A percentile compares a stretch with the other conserved stretches of the same genome.
These are phyloP conservation scores for Artemisia argyi DNA, from an alignment of 129 eudicot species.

Conservation along the genomic window DNA sequence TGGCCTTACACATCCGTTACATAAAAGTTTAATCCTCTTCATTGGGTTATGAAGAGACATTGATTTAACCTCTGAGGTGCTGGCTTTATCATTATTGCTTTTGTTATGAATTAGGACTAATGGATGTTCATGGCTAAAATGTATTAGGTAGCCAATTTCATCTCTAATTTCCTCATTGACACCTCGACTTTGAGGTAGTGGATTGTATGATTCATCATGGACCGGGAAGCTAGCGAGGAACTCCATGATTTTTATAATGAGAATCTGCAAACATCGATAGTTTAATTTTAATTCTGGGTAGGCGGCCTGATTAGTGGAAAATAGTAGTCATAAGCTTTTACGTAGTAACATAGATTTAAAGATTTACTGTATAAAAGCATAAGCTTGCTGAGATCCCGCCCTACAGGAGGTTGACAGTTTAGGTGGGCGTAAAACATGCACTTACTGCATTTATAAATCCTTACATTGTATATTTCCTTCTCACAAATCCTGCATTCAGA, in stretches of 20 bases:
- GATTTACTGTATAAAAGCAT: no score
- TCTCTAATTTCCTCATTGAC: neutral
- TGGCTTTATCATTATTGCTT: neutral
- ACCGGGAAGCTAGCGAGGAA: neutral
- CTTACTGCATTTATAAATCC: conserved; percentile 2
- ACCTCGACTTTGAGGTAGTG: neutral
- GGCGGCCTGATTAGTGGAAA: no score
- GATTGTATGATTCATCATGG: neutral
- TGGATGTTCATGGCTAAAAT: neutral
- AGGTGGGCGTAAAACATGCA: conserved; percentile 7
- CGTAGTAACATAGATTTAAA: no score
- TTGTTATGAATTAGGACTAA: conserved; percentile 2
- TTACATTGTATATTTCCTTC: neutral
- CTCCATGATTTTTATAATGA: neutral
- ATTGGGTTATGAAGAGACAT: conserved; percentile 1
- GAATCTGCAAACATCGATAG: no score
- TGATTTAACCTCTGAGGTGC: neutral
- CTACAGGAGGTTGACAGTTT: neutral
- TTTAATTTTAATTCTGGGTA: no score
- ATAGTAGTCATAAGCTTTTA: no score
- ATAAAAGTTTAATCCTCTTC: conserved; percentile 16
- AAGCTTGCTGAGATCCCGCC: no score
- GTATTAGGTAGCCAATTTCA: neutral
- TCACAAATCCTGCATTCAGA: conserved; percentile 11
- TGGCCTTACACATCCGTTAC: conserved; percentile 22